Conservation (phyloP, 2,329 filamentous ascomycete genomes). For the Epichloe elymi region DNA sequence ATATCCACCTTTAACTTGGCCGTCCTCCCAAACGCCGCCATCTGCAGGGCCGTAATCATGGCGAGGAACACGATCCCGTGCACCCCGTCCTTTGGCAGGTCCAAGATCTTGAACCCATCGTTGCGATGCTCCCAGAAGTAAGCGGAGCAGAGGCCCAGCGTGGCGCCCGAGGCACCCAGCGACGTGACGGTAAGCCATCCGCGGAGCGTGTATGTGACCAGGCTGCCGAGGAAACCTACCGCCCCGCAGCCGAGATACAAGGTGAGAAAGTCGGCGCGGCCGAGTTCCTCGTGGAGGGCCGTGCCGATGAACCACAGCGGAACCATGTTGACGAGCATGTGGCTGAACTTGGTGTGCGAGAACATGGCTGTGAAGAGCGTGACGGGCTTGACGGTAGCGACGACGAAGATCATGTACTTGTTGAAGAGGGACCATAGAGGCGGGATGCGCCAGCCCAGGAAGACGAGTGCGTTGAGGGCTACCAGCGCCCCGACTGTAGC, state of each 20-base stretch:
- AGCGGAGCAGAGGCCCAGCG: constrained; percentile 47
- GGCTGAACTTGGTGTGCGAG: constrained; percentile 50
- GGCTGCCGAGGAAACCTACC: constrained; percentile 43
- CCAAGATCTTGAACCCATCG: constrained; percentile 44
- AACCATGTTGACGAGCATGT: constrained; percentile 52
- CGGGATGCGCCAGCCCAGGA: constrained; percentile 48
- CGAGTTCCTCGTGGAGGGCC: constrained; percentile 56
- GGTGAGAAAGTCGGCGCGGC: constrained; percentile 55
- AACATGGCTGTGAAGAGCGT: constrained; percentile 53
- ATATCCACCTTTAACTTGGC: constrained; percentile 32
- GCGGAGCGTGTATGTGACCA: constrained; percentile 35
- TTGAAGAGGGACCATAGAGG: constrained; percentile 54
- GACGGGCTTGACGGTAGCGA: constrained; percentile 50
- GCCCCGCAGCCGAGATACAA: constrained; percentile 48
- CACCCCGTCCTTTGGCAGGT: constrained; percentile 43
- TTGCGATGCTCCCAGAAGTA: constrained; percentile 47
- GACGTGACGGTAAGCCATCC: constrained; percentile 35
- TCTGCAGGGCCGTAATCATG: constrained; percentile 35
- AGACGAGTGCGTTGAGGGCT: constrained; percentile 43
- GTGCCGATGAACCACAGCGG: constrained; percentile 54
- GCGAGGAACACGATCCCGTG: constrained; percentile 41
- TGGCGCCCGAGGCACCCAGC: constrained; percentile 54
- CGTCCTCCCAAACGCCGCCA: constrained; percentile 32
- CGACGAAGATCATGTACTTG: constrained; percentile 51
- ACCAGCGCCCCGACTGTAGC: constrained; percentile 53